Evolutionary conservation across 225 moss, liverwort and hornwort species (phyloP), one percentile per base, ranked within the genome.

Genomic region (Straminergon stramineum): DNA sequence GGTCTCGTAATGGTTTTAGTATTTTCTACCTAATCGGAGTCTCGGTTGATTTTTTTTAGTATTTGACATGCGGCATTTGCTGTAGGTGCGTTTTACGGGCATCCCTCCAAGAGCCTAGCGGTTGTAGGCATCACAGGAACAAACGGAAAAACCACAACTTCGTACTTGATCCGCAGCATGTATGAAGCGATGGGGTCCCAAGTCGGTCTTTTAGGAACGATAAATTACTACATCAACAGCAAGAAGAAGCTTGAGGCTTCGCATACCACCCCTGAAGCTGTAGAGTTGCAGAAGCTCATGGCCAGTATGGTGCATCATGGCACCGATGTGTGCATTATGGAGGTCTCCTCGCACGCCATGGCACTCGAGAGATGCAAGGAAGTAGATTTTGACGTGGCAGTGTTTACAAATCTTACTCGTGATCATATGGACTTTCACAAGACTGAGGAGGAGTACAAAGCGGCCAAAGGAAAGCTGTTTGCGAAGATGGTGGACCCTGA

Each of bases 401-500:
- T 99, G 84, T 99, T 99, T 89, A 99, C 99, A 21, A 99, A 99
- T 77, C 92, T 99, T 8, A 95, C 96, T 13, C 93, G 99, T 43
- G 99, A 99, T 87, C 99, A 99, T 56, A 95, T 99, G 97, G 97
- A 99, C 83, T 99, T 96, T 31, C 99, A 99, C 70, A 88, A 92
- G 91, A 95, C 93, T 2, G 95, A 95, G 87, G 95, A 96, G 31
- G 99, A 95, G 43, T 99, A 99, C 83, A 94, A 65, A 90, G 94
- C 88, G 56, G 96, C 99, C 26, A 97, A 97, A 86, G 99, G 94
- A 73, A 99, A 95, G 91, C 93, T 99, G 57, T 99, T 99, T 86
- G 96, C 97, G 26, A 99, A 97, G 93, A 99, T 99, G 99, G 93
- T 96, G 75, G 97, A 99, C 58, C 96, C 99, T n/a, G 93, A 91